Base-by-base conservation (phyloP, 306 rosid species). In the Datisca glomerata region DNA sequence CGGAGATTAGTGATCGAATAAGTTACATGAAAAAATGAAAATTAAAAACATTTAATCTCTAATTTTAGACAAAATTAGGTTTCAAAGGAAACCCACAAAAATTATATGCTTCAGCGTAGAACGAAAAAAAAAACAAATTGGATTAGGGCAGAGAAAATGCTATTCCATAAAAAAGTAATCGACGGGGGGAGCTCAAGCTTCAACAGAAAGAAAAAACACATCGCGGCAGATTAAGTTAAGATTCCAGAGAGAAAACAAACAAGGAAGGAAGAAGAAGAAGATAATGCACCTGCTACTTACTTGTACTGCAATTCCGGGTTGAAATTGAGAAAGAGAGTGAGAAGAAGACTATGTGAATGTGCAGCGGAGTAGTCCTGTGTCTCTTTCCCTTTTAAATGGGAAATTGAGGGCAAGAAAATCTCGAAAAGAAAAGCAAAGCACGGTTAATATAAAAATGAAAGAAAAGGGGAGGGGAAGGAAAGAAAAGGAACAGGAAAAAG, bases 201-300 rank as follows among this genome's bases (percentile, higher is more conserved):
- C 39, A 1, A 5, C 5, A 53, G 31, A 7, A 49, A 24, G 57
- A 31, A 18, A 32, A 35, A 15, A 29, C 45, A 47, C 21, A 43
- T 32, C 43, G 21, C 28, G 36, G 45, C 29, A 25, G 57, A 25
- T 32, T 12, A 28, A 5, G 28, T 11, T 1, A 48, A 56, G n/a
- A n/a, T n/a, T n/a, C n/a, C n/a, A n/a, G n/a, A 18, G 61, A 56
- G 37, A 54, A 0, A 18, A 47, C 3, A 50, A 7, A 53, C 48
- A 34, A 43, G 55, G 24, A 57, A 19, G 29, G 52, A 7, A 47
- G 20, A 61, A 63, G 43, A 37, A 24, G 16, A 53, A 29, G 34
- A 32, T n/a, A 57, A 53, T 31, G 54, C 43, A 84, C 92, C 92
- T 70, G 53, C 32, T 43, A 53, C 34, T n/a, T n/a, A 51, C 55